These are phyloP conservation scores for Macrophomina pseudophaseolina DNA, from an alignment of 2,329 filamentous ascomycete species.

Conservation along the genomic window DNA sequence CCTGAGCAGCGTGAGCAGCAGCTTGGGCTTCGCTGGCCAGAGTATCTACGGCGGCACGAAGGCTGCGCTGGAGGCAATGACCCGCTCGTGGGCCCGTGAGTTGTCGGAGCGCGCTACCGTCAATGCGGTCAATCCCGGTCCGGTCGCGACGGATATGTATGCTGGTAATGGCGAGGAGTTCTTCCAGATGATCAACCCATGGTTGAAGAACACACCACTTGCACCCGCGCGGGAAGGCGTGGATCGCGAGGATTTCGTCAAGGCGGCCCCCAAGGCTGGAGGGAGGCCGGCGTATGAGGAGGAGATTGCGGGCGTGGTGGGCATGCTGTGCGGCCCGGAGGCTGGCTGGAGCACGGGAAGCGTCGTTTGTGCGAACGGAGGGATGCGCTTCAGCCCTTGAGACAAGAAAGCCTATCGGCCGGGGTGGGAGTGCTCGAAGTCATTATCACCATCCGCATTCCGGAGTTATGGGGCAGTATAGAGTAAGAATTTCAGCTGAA, in stretches of 20 bases:
- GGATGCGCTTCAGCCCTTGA: constrained; percentile 63
- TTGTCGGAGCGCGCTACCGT: constrained; percentile 66
- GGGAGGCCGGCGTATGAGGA: constrained; percentile 64
- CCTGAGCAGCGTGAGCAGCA: constrained; percentile 63
- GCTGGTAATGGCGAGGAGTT: constrained; percentile 61
- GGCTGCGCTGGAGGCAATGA: constrained; percentile 71
- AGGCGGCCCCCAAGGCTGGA: constrained; percentile 53
- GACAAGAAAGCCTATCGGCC: background rate
- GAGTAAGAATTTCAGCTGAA: too few relatives aligned
- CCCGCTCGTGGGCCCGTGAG: constrained; percentile 69
- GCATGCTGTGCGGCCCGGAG: constrained; percentile 75
- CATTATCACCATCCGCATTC: too few relatives aligned
- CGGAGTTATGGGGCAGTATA: too few relatives aligned
- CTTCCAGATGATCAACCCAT: constrained; percentile 63
- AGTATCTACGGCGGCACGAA: constrained; percentile 70
- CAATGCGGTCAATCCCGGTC: constrained; percentile 70
- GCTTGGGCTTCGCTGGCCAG: constrained; percentile 61
- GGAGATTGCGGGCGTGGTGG: constrained; percentile 77
- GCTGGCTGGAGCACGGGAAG: constrained; percentile 79
- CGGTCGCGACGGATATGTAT: constrained; percentile 72
- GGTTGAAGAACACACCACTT: constrained; percentile 68
- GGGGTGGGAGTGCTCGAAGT: background rate
- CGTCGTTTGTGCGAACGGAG: constrained; percentile 80
- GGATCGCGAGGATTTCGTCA: constrained; percentile 63
- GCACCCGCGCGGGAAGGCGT: constrained; percentile 64